Percentiles rank a stretch among this genome's conserved stretches.
phyloP scores from a whole-genome alignment of 768 basidiomycete genomes.

The Mycena rebaudengoi region DNA sequence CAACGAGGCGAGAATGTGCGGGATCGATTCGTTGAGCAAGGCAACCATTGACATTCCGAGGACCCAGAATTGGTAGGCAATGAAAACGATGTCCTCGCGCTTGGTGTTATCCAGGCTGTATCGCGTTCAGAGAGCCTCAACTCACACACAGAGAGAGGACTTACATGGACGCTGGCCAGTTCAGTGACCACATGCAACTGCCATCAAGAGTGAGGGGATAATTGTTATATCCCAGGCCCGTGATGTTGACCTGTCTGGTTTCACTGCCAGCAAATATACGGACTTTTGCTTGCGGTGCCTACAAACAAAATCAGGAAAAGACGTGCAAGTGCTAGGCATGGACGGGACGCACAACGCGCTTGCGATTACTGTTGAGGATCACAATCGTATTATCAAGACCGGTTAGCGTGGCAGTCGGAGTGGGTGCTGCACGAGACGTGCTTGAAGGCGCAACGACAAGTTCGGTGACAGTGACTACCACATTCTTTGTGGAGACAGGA shows the following conservation, averaged over 20 bases:
- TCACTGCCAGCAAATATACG: conserved; percentile 26
- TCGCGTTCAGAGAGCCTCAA: neutral
- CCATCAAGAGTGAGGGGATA: conserved; percentile 48
- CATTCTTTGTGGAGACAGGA: too few species aligned
- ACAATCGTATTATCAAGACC: too few species aligned
- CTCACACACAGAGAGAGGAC: conserved; percentile 37
- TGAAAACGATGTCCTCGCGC: conserved; percentile 81
- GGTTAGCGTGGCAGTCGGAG: too few species aligned
- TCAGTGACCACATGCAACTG: conserved; percentile 67
- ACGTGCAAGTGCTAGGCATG: neutral
- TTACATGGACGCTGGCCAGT: conserved; percentile 76
- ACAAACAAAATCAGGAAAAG: neutral
- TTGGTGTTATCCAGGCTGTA: conserved; percentile 73
- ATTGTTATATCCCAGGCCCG: conserved; percentile 44
- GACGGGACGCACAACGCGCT: neutral
- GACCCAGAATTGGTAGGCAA: conserved; percentile 84
- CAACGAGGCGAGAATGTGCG: conserved; percentile 78
- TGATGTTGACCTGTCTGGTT: conserved; percentile 36
- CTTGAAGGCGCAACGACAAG: neutral
- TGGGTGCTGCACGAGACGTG: too few species aligned
- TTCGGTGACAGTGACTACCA: conserved; percentile 3
- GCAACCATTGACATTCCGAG: conserved; percentile 81
- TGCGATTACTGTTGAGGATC: neutral
- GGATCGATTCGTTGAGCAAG: conserved; percentile 79
- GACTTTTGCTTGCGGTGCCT: conserved; percentile 23